Evolutionary conservation across 768 basidiomycete genomes (phyloP), one percentile per base, ranked within the genome.

Genomic region (Boletus rubescentipes): DNA sequence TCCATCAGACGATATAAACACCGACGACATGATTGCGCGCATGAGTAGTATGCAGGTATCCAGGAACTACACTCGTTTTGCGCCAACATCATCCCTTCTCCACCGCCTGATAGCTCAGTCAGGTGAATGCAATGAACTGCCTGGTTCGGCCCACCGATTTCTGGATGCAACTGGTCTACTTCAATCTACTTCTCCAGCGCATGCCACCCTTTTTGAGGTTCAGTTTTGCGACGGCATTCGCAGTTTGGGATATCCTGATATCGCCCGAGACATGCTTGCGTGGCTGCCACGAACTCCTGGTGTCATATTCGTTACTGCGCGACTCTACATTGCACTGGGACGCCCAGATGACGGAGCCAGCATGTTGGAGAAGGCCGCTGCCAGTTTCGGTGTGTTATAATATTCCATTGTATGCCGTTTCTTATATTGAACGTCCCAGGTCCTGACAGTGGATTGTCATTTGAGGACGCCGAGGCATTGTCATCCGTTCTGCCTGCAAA

Each of bases 241-340:
- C 35, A 67, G 73, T 2, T 72, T 89, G 48, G 87, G 85, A 15
- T 86, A 87, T 62, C 74, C 77, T 53, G 77, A 81, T 53, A 75
- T 81, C 34, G 78, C 89, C 2, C 71, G 79, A 46, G 86, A 88
- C 55, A 74, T 90, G 51, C 72, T 91, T 42, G 82, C 83, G 21
- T 89, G 89, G 83, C 79, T 94, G 26, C 93, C 93, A 11, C 75
- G 86, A 43, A 87, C 88, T 15, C 83, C 93, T 26, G 89, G 82
- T 4, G 83, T 84, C 45, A 78, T 79, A 30, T 96, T 91, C 68
- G 81, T 95, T 36, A 78, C 81, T 36, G 85, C 85, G 6, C 77
- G 85, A 58, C 73, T 92, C 8, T 82, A 80, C 76, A 69, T 93
- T 41, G 77, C 82, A 57, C 71, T 82, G 31, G 85, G 88, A 5